Evolutionary conservation across 805 yeast species (phyloP), one percentile per base, ranked within the genome.

Genomic region (Zygoascus biomembranicola): DNA sequence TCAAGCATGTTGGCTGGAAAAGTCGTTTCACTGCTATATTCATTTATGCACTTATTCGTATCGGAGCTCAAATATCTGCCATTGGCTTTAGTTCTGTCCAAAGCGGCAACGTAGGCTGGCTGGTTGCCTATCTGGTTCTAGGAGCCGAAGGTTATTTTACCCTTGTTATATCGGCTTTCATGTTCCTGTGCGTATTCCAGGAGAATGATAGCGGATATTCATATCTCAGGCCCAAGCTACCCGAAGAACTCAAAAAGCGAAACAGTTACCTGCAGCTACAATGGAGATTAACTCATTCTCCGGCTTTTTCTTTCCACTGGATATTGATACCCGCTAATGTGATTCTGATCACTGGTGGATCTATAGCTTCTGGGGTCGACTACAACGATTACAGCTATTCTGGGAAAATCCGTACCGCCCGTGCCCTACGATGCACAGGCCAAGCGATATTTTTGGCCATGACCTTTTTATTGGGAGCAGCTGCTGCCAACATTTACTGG

Each of bases 61-160:
- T 57, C 16, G 58, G 55, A 13, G 60, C 60, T 6, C 57, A 56
- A 57, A 45, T 52, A 14, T 39, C 48, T 28, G 59, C 54, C 6
- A 46, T 57, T 18, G 60, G 45, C 2, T 53, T 56, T 43, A 28
- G 55, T 5, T 39, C 44, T 14, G 37, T 42, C 10, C 54, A 55
- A 13, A 51, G 46, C 37, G 26, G 19, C 13, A 32, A 46, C 39
- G 39, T 35, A 35, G 47, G 46, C 11, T 56, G 59, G 59, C 55
- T 57, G 32, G 42, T 57, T 11, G 60, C 60, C 4, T 57, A 55
- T 44, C 46, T 57, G 44, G 52, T 57, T 26, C 51, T 57, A 41
- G 58, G 59, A 13, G 59, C 59, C 13, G 60, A 57, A 45, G 60
- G 60, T 6, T 57, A 57, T 31, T 55, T 57, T 44, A 49, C 55